Evolutionary conservation across 352 stramenopile genomes (phyloP).

Genomic region (Phytophthora colocasiae): DNA sequence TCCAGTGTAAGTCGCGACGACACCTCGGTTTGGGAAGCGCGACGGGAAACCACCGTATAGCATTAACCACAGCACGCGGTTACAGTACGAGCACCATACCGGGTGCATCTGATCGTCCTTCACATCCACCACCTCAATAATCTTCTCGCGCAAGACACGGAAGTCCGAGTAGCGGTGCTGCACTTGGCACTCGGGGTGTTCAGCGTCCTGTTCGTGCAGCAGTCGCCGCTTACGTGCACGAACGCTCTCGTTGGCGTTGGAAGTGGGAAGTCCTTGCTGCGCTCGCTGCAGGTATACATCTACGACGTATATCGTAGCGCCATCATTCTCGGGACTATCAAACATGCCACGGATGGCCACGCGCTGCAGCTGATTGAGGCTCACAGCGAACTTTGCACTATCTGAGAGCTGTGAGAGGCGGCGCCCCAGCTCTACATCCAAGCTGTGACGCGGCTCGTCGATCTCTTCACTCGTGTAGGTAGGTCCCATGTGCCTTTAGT

Average conservation of each 20-base stretch:
- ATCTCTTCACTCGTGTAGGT: background rate
- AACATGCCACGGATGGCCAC: conserved; percentile 50
- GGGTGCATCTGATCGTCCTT: conserved; percentile 43
- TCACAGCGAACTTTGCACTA: conserved; percentile 53
- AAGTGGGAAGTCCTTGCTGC: conserved; percentile 57
- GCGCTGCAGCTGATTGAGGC: conserved; percentile 68
- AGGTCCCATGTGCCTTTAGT: conserved; percentile 3
- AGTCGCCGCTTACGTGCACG: conserved; percentile 28
- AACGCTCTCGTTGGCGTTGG: conserved; percentile 23
- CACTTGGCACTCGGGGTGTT: conserved; percentile 47
- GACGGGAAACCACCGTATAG: conserved; percentile 56
- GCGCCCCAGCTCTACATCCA: conserved; percentile 28
- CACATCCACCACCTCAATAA: conserved; percentile 36
- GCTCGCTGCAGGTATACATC: conserved; percentile 48
- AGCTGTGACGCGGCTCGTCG: conserved; percentile 14
- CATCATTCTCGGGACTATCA: conserved; percentile 44
- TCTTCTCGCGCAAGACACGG: conserved; percentile 41
- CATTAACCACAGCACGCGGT: conserved; percentile 50
- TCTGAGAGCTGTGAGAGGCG: conserved; percentile 59
- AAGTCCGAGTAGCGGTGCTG: conserved; percentile 68
- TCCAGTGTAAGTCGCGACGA: conserved; percentile 29
- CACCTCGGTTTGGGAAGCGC: conserved; percentile 39
- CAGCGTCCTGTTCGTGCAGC: conserved; percentile 21
- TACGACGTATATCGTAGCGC: conserved; percentile 60
- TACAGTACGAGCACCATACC: conserved; percentile 69